Evolutionary conservation across 2,329 filamentous ascomycete species (phyloP).

Genomic region (Neopestalotiopsis clavispora): DNA sequence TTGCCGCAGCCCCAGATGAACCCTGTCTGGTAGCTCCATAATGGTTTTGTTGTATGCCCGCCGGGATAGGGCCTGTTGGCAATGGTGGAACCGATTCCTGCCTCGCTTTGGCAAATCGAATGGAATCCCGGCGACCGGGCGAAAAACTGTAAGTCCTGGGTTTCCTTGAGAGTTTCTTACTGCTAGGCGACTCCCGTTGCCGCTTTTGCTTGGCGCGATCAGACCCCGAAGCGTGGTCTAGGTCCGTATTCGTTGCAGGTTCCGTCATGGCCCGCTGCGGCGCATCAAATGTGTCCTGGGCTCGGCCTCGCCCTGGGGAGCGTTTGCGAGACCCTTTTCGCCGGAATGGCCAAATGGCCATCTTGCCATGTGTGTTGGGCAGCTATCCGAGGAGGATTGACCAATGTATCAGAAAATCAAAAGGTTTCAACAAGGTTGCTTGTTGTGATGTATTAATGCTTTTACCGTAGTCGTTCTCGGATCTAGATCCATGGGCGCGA

Average conservation of each 20-base stretch:
- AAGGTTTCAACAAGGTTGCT: constrained; percentile 24
- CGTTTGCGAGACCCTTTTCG: constrained; percentile 72
- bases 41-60: constrained; percentile 20
- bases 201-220: constrained; percentile 7
- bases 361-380: constrained; percentile 39
- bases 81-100: constrained; percentile 32
- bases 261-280: constrained; percentile 33
- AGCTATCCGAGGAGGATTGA: not conserved
- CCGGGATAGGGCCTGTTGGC: constrained; percentile 25
- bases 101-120: constrained; percentile 44
- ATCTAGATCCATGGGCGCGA: constrained; percentile 39
- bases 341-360: constrained; percentile 86
- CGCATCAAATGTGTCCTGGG: constrained; percentile 41
- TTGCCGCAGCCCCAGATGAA: constrained; percentile 15
- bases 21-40: constrained; percentile 19
- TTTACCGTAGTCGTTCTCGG: constrained; percentile 28
- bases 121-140: constrained; percentile 60
- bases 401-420: constrained; percentile 11
- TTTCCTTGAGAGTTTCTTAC: constrained; percentile 48
- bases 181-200: constrained; percentile 19
- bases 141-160: constrained; percentile 56
- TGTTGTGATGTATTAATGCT: constrained; percentile 31
- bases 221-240: not conserved
- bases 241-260: constrained; percentile 17
- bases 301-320: constrained; percentile 50